Evolutionary conservation across 495 filamentous ascomycete species (phyloP), one percentile per base, ranked within the genome.

Genomic region (Podospora conica): DNA sequence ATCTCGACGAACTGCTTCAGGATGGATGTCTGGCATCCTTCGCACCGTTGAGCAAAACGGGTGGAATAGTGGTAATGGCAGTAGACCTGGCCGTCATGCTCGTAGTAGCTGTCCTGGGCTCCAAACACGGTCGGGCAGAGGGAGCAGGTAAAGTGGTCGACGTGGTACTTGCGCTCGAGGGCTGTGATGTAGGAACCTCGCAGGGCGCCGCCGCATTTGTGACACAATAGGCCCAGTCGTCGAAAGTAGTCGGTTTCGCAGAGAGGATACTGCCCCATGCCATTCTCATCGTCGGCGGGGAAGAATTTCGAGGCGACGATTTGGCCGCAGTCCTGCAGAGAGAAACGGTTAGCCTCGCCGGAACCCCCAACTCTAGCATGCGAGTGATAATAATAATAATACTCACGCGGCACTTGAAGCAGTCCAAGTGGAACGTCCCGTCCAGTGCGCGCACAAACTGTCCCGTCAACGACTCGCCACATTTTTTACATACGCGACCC

Each of bases 61-160:
- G 96, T 98, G 25, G 94, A 97, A 78, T 99, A 99, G 77, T 99
- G 96, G 71, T 95, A 99, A 72, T 99, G 96, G 74, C 96, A 99
- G 74, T 96, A 99, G 11, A 99, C 95, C 65, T 91, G 90, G 64
- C 92, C 88, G 69, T 97, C 93, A 67, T 99, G 96, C 73, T 99
- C 96, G 75, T 99, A 99, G 75, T 99, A 99, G 68, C 92, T 96
- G 77, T 99, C 96, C 71, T 95, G 91, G 11, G 96, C 95, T 53
- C 96, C 96, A 74, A 99, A 99, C 0, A 99, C 91, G 0, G 94
- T 97, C 6, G 94, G 92, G 75, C 96, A 99, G 61, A 97, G 88
- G 18, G 93, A 97, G 77, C 96, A 99, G 28, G 96, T 99, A 74
- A 99, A 99, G 78, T 99, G 96, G 71, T 98, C 95, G 66, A 99